phyloP scores from a whole-genome alignment of 2,329 filamentous ascomycete species.

The Dryadomyces quercivorus region DNA sequence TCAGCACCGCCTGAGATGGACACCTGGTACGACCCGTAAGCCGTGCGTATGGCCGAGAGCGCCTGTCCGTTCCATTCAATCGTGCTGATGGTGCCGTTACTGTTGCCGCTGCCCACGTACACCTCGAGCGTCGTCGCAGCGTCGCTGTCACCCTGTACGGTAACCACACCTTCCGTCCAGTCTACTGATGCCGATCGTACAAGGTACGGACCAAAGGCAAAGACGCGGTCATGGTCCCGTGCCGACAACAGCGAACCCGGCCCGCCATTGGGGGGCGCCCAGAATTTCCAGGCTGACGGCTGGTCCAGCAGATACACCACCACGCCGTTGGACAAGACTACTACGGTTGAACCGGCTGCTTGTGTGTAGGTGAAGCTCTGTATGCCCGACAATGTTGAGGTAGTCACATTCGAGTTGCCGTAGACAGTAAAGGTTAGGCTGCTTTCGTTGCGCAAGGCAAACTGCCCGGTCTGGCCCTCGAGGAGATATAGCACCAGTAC shows the following conservation, averaged over 20 bases:
- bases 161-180: conserved; percentile 19
- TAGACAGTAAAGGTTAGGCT: conserved; percentile 26
- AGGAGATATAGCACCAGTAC: conserved; percentile 49
- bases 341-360: conserved; percentile 27
- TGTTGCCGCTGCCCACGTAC: conserved; percentile 39
- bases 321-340: conserved; percentile 36
- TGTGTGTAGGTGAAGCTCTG: conserved; percentile 34
- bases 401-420: conserved; percentile 24
- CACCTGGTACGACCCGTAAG: conserved; percentile 34
- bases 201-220: conserved; percentile 35
- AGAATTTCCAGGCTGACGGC: conserved; percentile 42
- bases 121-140: conserved; percentile 29
- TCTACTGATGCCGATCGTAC: conserved; percentile 7
- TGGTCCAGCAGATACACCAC: conserved; percentile 40
- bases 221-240: conserved; percentile 33
- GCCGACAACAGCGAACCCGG: conserved; percentile 24
- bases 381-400: conserved; percentile 14
- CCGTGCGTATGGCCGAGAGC: conserved; percentile 22
- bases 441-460: conserved; percentile 30
- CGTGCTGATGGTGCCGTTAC: conserved; percentile 26
- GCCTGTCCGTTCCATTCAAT: conserved; percentile 49
- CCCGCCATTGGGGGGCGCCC: conserved; percentile 29
- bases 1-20: conserved; percentile 39
- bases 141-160: conserved; percentile 7
- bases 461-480: conserved; percentile 34